Conservation (phyloP, 2,329 filamentous ascomycete species). For the Fusarium virguliforme region DNA sequence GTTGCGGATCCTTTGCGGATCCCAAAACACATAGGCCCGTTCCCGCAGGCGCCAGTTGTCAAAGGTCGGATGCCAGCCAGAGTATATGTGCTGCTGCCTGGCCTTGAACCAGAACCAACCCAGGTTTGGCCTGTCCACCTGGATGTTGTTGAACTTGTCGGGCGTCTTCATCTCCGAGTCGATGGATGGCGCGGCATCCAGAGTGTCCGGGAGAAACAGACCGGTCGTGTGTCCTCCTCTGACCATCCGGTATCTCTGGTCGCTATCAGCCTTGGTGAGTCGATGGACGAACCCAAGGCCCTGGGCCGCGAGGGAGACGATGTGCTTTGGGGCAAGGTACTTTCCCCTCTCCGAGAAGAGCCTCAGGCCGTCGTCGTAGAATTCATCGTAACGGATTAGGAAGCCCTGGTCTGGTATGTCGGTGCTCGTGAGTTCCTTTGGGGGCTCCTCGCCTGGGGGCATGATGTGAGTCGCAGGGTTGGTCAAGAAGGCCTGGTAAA, state of each 20-base stretch:
- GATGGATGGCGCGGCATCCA: background rate
- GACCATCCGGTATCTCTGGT: background rate
- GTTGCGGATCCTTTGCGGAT: slow-evolving; percentile 6
- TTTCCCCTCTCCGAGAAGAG: background rate
- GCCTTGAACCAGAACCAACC: slow-evolving; percentile 8
- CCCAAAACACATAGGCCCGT: slow-evolving; percentile 4
- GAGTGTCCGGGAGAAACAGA: background rate
- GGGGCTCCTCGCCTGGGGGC: background rate
- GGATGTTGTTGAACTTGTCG: background rate
- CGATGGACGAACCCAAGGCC: background rate
- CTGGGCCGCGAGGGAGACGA: background rate
- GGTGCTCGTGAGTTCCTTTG: background rate
- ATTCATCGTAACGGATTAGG: background rate
- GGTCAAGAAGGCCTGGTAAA: background rate
- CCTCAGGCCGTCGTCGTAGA: background rate
- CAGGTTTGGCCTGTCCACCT: background rate
- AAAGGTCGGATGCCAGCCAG: background rate
- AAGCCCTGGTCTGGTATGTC: background rate
- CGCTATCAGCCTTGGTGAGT: background rate
- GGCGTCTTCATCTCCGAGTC: background rate
- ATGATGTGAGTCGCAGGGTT: background rate
- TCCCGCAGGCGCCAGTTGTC: slow-evolving; percentile 6
- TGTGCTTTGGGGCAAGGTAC: background rate
- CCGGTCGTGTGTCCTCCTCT: background rate
- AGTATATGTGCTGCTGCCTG: background rate